Conservation (phyloP, 345 rosid genomes). For the Cardiospermum halicacabum region DNA sequence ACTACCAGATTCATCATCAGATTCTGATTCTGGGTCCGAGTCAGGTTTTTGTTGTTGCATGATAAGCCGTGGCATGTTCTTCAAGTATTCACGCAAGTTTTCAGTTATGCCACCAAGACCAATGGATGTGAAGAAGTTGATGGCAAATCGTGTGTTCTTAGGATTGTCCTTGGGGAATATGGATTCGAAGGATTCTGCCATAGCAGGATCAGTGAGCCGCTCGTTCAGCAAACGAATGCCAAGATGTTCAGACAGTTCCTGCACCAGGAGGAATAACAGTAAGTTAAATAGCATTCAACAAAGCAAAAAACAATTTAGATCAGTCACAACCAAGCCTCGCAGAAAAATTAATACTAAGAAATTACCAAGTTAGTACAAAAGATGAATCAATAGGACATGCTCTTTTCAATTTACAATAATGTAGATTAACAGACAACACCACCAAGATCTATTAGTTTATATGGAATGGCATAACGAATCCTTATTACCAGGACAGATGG, state of each 20-base stretch:
- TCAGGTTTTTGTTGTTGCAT: slow-evolving; percentile 79
- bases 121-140: slow-evolving; percentile 90
- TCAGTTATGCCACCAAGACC: slow-evolving; percentile 98
- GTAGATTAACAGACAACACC: not conserved
- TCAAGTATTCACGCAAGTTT: slow-evolving; percentile 76
- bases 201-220: slow-evolving; percentile 64
- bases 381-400: not conserved
- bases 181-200: slow-evolving; percentile 74
- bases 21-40: slow-evolving; percentile 30
- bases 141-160: slow-evolving; percentile 83
- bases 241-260: slow-evolving; percentile 92
- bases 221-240: slow-evolving; percentile 78
- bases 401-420: not conserved
- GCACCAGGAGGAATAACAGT: slow-evolving; percentile 22
- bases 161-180: slow-evolving; percentile 91
- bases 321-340: not conserved
- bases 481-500: not conserved
- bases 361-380: not conserved
- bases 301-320: not conserved
- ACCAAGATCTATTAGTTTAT: not conserved
- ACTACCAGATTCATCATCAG: slow-evolving; percentile 25
- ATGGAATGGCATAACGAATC: not conserved
- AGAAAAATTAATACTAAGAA: not conserved
- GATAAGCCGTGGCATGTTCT: slow-evolving; percentile 93
- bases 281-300: not conserved